These are phyloP conservation scores for Tulasnella sp. DNA, from an alignment of 768 basidiomycete genomes.

Conservation along the genomic window DNA sequence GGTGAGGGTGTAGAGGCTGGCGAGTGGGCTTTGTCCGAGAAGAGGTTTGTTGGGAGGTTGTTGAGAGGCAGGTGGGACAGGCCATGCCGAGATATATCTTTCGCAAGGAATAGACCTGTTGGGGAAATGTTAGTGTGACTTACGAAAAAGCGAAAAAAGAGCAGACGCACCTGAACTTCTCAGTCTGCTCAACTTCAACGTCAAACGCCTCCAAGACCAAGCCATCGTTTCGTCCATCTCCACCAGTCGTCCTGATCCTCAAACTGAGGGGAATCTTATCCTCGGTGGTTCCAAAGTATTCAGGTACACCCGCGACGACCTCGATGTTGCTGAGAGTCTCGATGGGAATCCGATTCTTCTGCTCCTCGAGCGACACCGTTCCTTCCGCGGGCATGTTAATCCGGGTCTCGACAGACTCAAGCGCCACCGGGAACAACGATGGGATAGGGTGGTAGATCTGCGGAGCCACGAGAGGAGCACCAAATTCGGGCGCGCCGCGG, in stretches of 20 bases:
- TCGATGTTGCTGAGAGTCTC: slow-evolving; percentile 52
- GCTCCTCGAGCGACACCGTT: background rate
- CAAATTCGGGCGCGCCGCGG: slow-evolving; percentile 7
- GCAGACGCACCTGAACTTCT: slow-evolving; percentile 48
- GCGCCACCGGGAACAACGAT: slow-evolving; percentile 27
- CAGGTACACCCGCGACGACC: slow-evolving; percentile 52
- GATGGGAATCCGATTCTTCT: slow-evolving; percentile 32
- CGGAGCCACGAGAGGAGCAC: background rate
- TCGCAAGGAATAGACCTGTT: slow-evolving; percentile 25
- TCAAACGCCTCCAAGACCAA: slow-evolving; percentile 47
- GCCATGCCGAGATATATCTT: slow-evolving; percentile 37
- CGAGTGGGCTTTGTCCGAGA: slow-evolving; percentile 40
- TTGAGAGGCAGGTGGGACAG: slow-evolving; percentile 40
- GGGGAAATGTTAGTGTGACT: background rate
- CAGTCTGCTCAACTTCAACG: slow-evolving; percentile 50
- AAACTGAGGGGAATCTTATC: slow-evolving; percentile 42
- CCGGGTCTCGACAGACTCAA: slow-evolving; percentile 36
- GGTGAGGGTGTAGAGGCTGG: slow-evolving; percentile 40
- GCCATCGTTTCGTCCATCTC: slow-evolving; percentile 36
- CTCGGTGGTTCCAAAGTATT: slow-evolving; percentile 38
- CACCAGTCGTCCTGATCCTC: slow-evolving; percentile 43
- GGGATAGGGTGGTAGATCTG: slow-evolving; percentile 20
- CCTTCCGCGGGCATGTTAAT: background rate
- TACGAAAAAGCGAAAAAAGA: background rate
- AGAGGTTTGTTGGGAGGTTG: slow-evolving; percentile 61